phyloP scores from a whole-genome alignment of 2,329 filamentous ascomycete genomes.

The Coniella lustricola region DNA sequence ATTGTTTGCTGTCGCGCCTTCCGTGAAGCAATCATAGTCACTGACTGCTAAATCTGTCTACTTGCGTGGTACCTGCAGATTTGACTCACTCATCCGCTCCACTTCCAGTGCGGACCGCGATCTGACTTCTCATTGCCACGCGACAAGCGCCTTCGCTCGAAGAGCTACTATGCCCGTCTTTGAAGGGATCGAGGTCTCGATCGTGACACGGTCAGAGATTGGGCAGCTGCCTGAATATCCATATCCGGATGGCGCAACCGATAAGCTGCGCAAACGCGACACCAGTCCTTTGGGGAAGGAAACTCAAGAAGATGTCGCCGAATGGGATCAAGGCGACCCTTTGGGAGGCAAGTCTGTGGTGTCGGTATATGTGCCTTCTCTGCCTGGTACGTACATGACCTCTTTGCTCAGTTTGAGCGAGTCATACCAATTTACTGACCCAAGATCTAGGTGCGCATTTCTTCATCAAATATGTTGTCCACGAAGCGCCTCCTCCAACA shows the following conservation, averaged over 20 bases:
- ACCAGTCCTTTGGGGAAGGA: background rate
- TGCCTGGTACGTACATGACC: constrained; percentile 38
- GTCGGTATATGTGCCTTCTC: constrained; percentile 51
- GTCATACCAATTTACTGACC: constrained; percentile 4
- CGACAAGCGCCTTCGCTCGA: too few species aligned
- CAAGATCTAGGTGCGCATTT: constrained; percentile 41
- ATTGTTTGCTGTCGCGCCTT: background rate
- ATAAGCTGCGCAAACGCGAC: constrained; percentile 24
- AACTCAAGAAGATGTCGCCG: constrained; percentile 21
- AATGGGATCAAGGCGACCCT: constrained; percentile 23
- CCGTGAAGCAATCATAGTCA: background rate
- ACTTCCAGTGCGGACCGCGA: background rate
- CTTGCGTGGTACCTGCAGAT: background rate
- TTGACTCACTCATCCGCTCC: background rate
- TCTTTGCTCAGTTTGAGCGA: background rate
- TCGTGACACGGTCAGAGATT: constrained; percentile 31
- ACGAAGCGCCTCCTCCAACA: constrained; percentile 26
- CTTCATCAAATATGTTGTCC: constrained; percentile 41
- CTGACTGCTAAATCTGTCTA: background rate
- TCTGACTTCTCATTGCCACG: background rate
- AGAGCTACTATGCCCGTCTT: constrained; percentile 38
- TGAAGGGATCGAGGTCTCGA: constrained; percentile 39
- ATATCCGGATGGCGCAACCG: constrained; percentile 44
- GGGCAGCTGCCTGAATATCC: constrained; percentile 45
- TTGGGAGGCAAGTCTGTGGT: constrained; percentile 34